Evolutionary conservation across 495 filamentous ascomycete genomes (phyloP), one percentile per base, ranked within the genome.

Genomic region (Cudoniella acicularis): DNA sequence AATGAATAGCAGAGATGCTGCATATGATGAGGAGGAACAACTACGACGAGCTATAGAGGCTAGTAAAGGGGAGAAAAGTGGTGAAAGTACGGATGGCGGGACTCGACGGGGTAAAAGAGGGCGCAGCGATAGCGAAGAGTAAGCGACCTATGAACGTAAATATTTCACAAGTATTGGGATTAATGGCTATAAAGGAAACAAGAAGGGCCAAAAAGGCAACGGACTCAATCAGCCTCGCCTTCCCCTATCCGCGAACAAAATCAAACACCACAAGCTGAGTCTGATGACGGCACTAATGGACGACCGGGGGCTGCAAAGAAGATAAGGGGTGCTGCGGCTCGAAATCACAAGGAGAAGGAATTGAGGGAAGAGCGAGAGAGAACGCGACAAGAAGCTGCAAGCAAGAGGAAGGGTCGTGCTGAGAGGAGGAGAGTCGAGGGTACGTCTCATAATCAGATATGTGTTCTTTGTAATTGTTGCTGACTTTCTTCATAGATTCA

Each of bases 1-100:
- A 9, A 96, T 98, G 91, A 96, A 98, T 67, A 98, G 95, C 70
- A 84, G 93, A 52, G 91, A 92, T 68, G 92, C 94, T 50, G 92
- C 90, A 4, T 97, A 97, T 67, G 92, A 98, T 63, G 92, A 96
- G 73, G 92, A 96, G 61, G 94, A 96, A 71, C 85, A 90, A 57
- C 70, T 99, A 26, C 83, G 91, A 57, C 81, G 87, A 64, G 95
- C 92, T 17, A 90, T 99, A 65, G 94, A 98, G 70, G 92, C 95
- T 58, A 99, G 94, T 75, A 97, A 92, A 71, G 84, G 88, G 64
- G 83, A 85, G 57, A 73, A 73, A 60, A 67, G 65, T 60, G 68
- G 64, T n/a, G 77, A 77, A 27, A 69, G 68, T 56, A 66, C 72
- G 26, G 77, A 79, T 43, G 69, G 69, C 13, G 86, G 80, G 49